phyloP scores from a whole-genome alignment of 495 filamentous ascomycete genomes.

The Letharia lupina region DNA sequence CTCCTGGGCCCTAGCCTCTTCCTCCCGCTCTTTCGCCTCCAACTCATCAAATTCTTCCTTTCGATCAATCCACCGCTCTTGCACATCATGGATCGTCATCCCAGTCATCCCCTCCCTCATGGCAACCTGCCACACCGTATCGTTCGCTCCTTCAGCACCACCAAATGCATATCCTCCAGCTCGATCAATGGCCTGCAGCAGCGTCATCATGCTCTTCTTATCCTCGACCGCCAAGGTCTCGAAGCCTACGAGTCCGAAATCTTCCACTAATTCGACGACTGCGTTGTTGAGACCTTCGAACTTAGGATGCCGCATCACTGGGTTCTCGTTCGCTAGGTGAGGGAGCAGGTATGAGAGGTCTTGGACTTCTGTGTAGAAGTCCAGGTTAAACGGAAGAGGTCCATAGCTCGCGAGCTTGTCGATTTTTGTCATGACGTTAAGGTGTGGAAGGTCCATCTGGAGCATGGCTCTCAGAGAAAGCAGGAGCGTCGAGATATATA shows the following conservation, averaged over 20 bases:
- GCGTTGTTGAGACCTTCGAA: conserved; percentile 78
- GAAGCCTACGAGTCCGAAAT: conserved; percentile 81
- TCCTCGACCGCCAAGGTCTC: conserved; percentile 94
- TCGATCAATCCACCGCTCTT: conserved; percentile 88
- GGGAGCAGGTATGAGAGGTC: conserved; percentile 79
- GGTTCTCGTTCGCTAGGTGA: conserved; percentile 55
- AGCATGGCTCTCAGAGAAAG: conserved; percentile 93
- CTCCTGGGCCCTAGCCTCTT: conserved; percentile 42
- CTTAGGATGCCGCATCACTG: conserved; percentile 53
- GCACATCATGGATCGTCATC: conserved; percentile 78
- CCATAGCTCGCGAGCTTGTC: conserved; percentile 78
- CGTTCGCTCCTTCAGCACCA: conserved; percentile 81
- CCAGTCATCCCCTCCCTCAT: conserved; percentile 75
- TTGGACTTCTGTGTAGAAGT: conserved; percentile 97
- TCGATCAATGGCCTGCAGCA: conserved; percentile 79
- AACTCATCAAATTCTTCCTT: conserved; percentile 81
- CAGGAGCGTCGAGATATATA: conserved; percentile 89
- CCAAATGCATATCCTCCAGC: conserved; percentile 92
- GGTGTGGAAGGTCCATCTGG: conserved; percentile 88
- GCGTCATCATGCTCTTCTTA: conserved; percentile 87
- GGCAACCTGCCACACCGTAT: conserved; percentile 87
- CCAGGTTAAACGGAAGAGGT: conserved; percentile 82
- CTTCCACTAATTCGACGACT: conserved; percentile 75
- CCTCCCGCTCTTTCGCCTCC: conserved; percentile 64
- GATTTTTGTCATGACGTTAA: conserved; percentile 96